Conservation (phyloP, 1,139 yeast genomes). For the Geotrichum reessii region DNA sequence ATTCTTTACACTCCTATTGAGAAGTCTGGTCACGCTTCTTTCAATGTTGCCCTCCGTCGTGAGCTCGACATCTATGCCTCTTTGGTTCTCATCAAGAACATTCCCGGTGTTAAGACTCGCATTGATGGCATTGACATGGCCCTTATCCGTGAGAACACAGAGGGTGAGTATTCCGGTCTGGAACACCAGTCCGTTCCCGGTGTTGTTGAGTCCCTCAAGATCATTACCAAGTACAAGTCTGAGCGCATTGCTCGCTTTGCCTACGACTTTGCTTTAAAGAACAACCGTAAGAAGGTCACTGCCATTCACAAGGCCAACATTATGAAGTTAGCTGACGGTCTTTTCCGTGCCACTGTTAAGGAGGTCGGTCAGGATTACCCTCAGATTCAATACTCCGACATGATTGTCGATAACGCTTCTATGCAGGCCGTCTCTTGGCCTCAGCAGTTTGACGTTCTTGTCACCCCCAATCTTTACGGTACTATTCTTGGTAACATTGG, state of each 20-base stretch:
- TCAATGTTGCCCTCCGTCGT: constrained; percentile 94
- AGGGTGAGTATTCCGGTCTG: constrained; percentile 97
- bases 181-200: constrained; percentile 98
- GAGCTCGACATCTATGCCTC: constrained; percentile 95
- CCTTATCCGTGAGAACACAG: constrained; percentile 93
- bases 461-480: constrained; percentile 97
- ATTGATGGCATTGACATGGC: constrained; percentile 86
- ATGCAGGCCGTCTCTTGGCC: constrained; percentile 99
- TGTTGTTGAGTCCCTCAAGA: constrained; percentile 93
- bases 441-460: constrained; percentile 95
- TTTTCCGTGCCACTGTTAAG: constrained; percentile 90
- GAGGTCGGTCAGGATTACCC: constrained; percentile 89
- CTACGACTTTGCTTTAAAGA: constrained; percentile 87
- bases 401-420: constrained; percentile 97
- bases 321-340: constrained; percentile 98
- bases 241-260: constrained; percentile 98
- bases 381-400: constrained; percentile 75
- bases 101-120: constrained; percentile 91
- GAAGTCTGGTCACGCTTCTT: constrained; percentile 67
- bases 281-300: constrained; percentile 87
- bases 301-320: constrained; percentile 99
- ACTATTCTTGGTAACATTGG: constrained; percentile 95
- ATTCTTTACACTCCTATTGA: constrained; percentile 85
- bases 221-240: constrained; percentile 88
- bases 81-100: constrained; percentile 83